Evolutionary conservation across 306 rosid genomes (phyloP), one percentile per base, ranked within the genome.

Genomic region (Vachellia pachyceras): DNA sequence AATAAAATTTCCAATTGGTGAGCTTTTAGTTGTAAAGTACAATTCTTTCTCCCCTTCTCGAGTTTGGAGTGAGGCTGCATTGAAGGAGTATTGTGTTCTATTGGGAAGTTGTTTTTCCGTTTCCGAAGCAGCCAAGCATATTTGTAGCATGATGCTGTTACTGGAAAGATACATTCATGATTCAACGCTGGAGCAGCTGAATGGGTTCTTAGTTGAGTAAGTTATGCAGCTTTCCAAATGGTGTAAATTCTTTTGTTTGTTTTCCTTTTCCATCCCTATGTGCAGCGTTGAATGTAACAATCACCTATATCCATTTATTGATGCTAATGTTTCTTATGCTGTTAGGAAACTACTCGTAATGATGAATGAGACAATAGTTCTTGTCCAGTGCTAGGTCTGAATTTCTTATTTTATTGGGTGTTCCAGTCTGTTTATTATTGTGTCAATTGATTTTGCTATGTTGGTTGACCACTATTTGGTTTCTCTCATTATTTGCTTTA

Each of bases 131-230:
- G 68, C 77, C 42, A 58, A 67, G 49, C 78, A 18, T 78, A 65
- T 78, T 66, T 44, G 68, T 78, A 63, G 80, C 83, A 66, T 42
- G 83, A 58, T 58, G 68, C 45, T 57, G 72, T 79, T 79, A 41
- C 80, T 37, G 67, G 77, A 63, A 66, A 65, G 76, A 66, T 72
- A 78, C 44, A 36, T 78, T n/a, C n/a, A n/a, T n/a, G n/a, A n/a
- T n/a, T 66, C 72, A 83, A 72, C 75, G 67, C 49, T 68, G 83
- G 68, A 83, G 86, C 73, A 45, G 76, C 79, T 54, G 76, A 73
- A 64, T 72, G 83, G 73, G 77, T 69, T 79, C 61, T 67, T 79
- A 69, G 80, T 79, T 22, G 68, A 74, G 86, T 83, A 79, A 75
- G 86, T 67, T 57, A 47, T 69, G 83, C 69, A 79, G 69, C 63